Percentiles rank a stretch among this genome's conserved stretches.
Evolutionary conservation across 2,329 filamentous ascomycete species (phyloP).

Genomic region (Cytospora leucostoma): DNA sequence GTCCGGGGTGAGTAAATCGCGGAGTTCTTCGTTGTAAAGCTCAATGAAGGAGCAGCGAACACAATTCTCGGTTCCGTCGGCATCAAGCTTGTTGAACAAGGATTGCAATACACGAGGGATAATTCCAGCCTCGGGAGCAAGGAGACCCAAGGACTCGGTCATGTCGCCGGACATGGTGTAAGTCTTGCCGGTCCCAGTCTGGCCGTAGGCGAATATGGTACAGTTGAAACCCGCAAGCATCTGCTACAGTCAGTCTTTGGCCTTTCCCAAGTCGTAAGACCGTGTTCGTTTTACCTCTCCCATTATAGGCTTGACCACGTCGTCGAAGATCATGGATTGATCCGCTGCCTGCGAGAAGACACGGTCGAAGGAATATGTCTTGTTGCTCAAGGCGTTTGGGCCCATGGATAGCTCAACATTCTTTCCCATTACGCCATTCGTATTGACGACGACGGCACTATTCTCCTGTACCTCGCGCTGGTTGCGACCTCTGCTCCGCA

Average conservation of each 20-base stretch:
- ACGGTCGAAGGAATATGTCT: conserved; percentile 94
- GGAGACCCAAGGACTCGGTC: conserved; percentile 78
- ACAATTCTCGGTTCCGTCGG: conserved; percentile 76
- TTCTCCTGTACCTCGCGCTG: conserved; percentile 93
- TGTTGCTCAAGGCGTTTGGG: conserved; percentile 88
- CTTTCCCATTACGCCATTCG: conserved; percentile 85
- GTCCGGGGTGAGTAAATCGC: conserved; percentile 81
- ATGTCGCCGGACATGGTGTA: conserved; percentile 99
- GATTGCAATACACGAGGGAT: conserved; percentile 88
- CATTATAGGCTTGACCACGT: conserved; percentile 89
- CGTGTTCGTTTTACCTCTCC: conserved; percentile 67
- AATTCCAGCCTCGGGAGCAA: conserved; percentile 91
- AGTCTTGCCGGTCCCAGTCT: conserved; percentile 97
- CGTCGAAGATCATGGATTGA: conserved; percentile 91
- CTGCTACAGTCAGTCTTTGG: conserved; percentile 46
- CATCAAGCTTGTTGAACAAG: conserved; percentile 81
- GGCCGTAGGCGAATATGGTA: conserved; percentile 97
- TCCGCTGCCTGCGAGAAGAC: conserved; percentile 95
- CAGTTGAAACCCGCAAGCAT: conserved; percentile 96
- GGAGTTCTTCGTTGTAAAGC: conserved; percentile 95
- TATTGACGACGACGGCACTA: conserved; percentile 86
- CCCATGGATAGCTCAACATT: conserved; percentile 88
- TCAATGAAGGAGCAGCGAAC: conserved; percentile 99
- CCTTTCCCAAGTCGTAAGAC: neutral
- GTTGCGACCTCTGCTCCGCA: conserved; percentile 88